These are phyloP conservation scores for Pseudogymnoascus sp. DNA, from an alignment of 2,329 filamentous ascomycete genomes.

Conservation along the genomic window DNA sequence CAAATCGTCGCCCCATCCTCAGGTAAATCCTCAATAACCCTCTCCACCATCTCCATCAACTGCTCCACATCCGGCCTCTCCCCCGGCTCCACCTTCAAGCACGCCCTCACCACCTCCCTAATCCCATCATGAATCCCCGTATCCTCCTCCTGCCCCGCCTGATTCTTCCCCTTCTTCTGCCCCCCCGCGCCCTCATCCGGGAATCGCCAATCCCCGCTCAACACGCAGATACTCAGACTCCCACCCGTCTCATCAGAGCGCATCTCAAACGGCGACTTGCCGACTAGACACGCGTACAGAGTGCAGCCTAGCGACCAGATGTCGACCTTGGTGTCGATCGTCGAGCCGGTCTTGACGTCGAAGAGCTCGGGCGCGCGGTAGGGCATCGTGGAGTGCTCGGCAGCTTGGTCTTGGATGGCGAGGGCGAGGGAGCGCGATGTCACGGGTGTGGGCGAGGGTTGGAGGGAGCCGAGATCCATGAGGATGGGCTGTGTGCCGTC, in stretches of 20 bases:
- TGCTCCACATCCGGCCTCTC: slow-evolving; percentile 84
- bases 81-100: slow-evolving; percentile 75
- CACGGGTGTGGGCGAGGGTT: slow-evolving; percentile 78
- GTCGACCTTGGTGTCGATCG: slow-evolving; percentile 93
- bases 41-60: slow-evolving; percentile 70
- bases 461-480: slow-evolving; percentile 93
- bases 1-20: slow-evolving; percentile 42
- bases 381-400: slow-evolving; percentile 96
- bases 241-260: slow-evolving; percentile 94
- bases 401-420: slow-evolving; percentile 86
- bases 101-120: slow-evolving; percentile 79
- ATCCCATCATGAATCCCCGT: slow-evolving; percentile 68
- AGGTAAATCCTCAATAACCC: slow-evolving; percentile 59
- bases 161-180: slow-evolving; percentile 29
- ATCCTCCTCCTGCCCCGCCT: slow-evolving; percentile 27
- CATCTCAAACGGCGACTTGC: slow-evolving; percentile 94
- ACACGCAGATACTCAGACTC: slow-evolving; percentile 81
- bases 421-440: slow-evolving; percentile 85
- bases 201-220: slow-evolving; percentile 93
- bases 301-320: slow-evolving; percentile 98
- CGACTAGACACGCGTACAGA: slow-evolving; percentile 92
- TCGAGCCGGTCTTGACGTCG: slow-evolving; percentile 87
- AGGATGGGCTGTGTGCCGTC: slow-evolving; percentile 81
- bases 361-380: slow-evolving; percentile 97
- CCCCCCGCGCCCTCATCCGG: slow-evolving; percentile 72